Conservation (phyloP, 148 eudicot genomes). For the Camellia lanceoleosa region DNA sequence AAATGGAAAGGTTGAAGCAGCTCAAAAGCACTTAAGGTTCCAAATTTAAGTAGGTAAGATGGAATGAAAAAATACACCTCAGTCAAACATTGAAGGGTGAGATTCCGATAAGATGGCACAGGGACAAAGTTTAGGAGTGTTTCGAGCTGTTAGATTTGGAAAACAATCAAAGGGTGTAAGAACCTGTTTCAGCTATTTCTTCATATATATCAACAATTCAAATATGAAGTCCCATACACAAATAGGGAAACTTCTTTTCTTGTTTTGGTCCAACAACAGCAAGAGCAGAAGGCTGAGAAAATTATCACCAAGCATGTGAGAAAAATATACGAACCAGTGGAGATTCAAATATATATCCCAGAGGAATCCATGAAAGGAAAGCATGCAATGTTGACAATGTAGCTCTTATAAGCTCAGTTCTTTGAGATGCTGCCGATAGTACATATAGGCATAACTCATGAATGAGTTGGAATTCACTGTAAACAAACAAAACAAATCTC, state of each 20-base stretch:
- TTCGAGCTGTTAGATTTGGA: constrained; percentile 56
- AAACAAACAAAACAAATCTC: constrained; percentile 18
- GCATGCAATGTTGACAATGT: constrained; percentile 94
- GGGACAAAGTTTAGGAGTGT: constrained; percentile 84
- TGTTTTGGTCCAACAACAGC: not conserved
- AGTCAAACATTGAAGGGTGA: constrained; percentile 86
- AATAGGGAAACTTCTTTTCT: not conserved
- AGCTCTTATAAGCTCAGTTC: constrained; percentile 87
- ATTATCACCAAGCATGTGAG: not conserved
- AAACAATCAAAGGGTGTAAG: constrained; percentile 11
- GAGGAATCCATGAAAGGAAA: constrained; percentile 96
- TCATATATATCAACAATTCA: not conserved
- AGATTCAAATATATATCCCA: constrained; percentile 97
- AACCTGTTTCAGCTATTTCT: not conserved
- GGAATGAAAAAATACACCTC: constrained; percentile 48
- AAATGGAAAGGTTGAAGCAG: not conserved
- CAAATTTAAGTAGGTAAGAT: not conserved
- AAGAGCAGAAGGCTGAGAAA: not conserved
- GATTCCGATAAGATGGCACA: constrained; percentile 77
- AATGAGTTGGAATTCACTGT: constrained; percentile 96
- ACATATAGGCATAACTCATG: constrained; percentile 97
- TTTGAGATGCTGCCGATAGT: constrained; percentile 90
- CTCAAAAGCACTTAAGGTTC: not conserved
- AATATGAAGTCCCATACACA: not conserved
- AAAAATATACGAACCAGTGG: constrained; percentile 66